A percentile compares a stretch with the other conserved stretches of the same genome.
Evolutionary conservation across 2,329 filamentous ascomycete genomes (phyloP).

Genomic region (Pseudogymnoascus sp.): DNA sequence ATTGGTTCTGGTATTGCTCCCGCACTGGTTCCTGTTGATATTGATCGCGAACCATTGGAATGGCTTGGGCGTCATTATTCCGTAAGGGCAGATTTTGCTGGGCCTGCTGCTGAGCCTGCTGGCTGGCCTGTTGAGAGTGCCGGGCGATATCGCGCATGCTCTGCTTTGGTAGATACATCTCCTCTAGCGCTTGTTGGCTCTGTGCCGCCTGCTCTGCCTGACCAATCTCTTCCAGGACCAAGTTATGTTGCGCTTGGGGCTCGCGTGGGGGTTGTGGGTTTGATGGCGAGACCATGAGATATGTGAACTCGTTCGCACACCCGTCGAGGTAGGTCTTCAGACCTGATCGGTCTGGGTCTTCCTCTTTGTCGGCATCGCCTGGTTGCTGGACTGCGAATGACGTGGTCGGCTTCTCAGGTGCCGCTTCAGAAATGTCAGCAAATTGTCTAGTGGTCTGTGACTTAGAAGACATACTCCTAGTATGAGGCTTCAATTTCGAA

Average conservation of each 20-base stretch:
- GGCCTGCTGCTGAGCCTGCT: conserved; percentile 40
- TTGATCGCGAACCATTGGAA: conserved; percentile 46
- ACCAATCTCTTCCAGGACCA: neutral
- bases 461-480: neutral
- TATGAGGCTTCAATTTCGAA: neutral
- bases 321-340: conserved; percentile 57
- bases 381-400: conserved; percentile 39
- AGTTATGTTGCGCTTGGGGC: conserved; percentile 32
- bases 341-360: conserved; percentile 40
- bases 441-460: neutral
- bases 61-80: conserved; percentile 36
- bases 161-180: conserved; percentile 23
- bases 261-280: conserved; percentile 60
- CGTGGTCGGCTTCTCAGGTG: conserved; percentile 24
- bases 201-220: conserved; percentile 10
- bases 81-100: conserved; percentile 28
- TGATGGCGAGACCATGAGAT: conserved; percentile 60
- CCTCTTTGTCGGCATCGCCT: conserved; percentile 31
- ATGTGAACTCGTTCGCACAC: conserved; percentile 59
- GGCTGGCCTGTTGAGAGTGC: conserved; percentile 47
- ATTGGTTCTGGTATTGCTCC: conserved; percentile 19
- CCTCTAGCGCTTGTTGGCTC: conserved; percentile 31
- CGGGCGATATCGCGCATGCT: conserved; percentile 30
- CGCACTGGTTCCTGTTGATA: neutral
- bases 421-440: neutral